A percentile compares a stretch with the other conserved stretches of the same genome.
These are phyloP conservation scores for Sporobolomyces pararoseus DNA, from an alignment of 768 basidiomycete genomes.

Conservation along the genomic window DNA sequence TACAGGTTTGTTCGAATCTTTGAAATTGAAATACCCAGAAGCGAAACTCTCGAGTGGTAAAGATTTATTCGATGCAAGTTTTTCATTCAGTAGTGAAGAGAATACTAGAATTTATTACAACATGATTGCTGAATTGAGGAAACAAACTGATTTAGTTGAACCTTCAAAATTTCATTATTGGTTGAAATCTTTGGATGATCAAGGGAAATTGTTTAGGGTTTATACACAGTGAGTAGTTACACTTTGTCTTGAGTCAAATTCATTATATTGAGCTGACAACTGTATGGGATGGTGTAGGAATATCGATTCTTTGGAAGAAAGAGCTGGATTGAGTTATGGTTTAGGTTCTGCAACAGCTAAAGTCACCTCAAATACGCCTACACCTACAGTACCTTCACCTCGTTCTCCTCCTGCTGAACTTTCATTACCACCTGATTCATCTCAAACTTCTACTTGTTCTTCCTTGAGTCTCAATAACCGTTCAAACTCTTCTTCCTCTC, in stretches of 20 bases:
- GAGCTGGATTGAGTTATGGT: constrained; percentile 10
- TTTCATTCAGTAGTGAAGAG: no score
- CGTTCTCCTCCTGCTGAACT: background rate
- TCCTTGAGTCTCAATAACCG: background rate
- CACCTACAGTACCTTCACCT: background rate
- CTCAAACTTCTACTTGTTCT: constrained; percentile 6
- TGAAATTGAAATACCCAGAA: constrained; percentile 73
- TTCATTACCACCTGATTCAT: background rate
- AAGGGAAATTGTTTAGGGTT: constrained; percentile 72
- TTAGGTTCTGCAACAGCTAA: background rate
- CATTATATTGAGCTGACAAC: background rate
- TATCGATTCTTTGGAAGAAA: constrained; percentile 6
- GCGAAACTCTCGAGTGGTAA: constrained; percentile 69
- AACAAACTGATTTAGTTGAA: constrained; percentile 64
- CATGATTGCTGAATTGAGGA: constrained; percentile 80
- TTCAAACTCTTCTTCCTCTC: background rate
- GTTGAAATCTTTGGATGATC: constrained; percentile 68
- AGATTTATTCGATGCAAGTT: constrained; percentile 85
- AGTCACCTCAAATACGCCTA: background rate
- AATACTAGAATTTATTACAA: constrained; percentile 75
- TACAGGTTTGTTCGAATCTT: constrained; percentile 70
- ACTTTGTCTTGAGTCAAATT: background rate
- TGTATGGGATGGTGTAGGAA: background rate
- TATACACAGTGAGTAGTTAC: constrained; percentile 63
- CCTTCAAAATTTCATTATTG: constrained; percentile 78